Percentiles rank a stretch among this genome's conserved stretches.
phyloP scores from a whole-genome alignment of 768 basidiomycete genomes.

The Pisolithus marmoratus region DNA sequence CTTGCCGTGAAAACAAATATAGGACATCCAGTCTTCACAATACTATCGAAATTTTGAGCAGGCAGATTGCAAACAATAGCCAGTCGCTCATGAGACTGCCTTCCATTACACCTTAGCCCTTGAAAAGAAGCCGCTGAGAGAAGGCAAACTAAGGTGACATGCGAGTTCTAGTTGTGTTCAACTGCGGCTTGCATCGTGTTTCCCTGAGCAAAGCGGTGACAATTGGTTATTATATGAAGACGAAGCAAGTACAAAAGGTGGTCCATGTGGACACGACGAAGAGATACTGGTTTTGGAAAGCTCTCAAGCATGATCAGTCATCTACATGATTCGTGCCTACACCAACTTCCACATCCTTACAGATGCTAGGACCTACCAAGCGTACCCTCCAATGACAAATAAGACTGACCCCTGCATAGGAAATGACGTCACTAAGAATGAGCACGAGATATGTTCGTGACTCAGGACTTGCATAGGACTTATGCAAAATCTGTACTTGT shows the following conservation, averaged over 20 bases:
- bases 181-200: too few species aligned
- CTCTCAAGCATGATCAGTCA: background rate
- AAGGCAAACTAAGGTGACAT: too few species aligned
- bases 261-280: background rate
- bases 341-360: background rate
- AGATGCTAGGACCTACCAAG: background rate
- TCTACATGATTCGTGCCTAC: background rate
- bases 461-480: constrained; percentile 7
- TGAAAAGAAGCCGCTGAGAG: too few species aligned
- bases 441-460: background rate
- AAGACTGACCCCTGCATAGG: background rate
- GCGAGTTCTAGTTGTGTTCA: too few species aligned
- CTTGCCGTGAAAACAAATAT: too few species aligned
- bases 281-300: background rate
- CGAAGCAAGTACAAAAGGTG: background rate
- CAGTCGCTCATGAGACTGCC: too few species aligned
- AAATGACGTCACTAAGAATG: background rate
- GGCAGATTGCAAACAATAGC: too few species aligned
- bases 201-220: too few species aligned
- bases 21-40: too few species aligned
- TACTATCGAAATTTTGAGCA: too few species aligned
- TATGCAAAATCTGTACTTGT: constrained; percentile 33
- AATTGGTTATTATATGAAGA: background rate
- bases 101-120: too few species aligned
- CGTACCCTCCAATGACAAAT: background rate